Conservation (phyloP, 495 filamentous ascomycete genomes). For the Xylaria flabelliformis region DNA sequence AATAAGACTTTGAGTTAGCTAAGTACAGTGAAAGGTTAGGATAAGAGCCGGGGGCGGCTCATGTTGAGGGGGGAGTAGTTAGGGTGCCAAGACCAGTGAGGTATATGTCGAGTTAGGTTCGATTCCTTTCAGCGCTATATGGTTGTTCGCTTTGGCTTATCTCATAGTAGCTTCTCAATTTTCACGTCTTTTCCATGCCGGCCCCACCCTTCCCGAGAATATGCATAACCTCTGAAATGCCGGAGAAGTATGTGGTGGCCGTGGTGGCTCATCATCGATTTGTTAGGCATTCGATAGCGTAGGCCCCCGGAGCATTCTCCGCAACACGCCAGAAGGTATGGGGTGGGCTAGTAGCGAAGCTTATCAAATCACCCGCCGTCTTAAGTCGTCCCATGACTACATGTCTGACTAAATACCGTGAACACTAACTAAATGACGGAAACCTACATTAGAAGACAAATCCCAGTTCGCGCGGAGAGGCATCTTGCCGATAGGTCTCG, state of each 20-base stretch:
- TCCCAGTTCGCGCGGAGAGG: background rate
- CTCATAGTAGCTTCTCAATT: background rate
- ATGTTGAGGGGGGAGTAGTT: too few species aligned
- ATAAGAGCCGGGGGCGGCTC: too few species aligned
- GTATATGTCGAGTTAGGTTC: too few species aligned
- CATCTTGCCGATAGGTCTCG: constrained; percentile 1
- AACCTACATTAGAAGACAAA: background rate
- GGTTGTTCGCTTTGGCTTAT: too few species aligned
- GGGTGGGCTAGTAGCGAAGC: background rate
- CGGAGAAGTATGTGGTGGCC: background rate
- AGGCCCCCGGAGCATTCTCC: background rate
- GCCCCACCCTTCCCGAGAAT: background rate
- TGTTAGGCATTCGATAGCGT: background rate
- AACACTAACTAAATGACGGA: background rate
- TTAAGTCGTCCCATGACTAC: background rate
- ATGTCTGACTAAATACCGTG: background rate
- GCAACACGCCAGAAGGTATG: background rate
- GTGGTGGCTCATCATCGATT: background rate
- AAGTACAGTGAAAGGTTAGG: too few species aligned
- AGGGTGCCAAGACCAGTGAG: too few species aligned
- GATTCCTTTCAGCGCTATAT: too few species aligned
- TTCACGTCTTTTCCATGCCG: background rate
- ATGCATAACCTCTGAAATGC: background rate
- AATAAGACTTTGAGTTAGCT: too few species aligned
- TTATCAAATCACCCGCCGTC: background rate